Conservation (phyloP, 2,329 filamentous ascomycete species). For the Fragosphaeria purpurea region DNA sequence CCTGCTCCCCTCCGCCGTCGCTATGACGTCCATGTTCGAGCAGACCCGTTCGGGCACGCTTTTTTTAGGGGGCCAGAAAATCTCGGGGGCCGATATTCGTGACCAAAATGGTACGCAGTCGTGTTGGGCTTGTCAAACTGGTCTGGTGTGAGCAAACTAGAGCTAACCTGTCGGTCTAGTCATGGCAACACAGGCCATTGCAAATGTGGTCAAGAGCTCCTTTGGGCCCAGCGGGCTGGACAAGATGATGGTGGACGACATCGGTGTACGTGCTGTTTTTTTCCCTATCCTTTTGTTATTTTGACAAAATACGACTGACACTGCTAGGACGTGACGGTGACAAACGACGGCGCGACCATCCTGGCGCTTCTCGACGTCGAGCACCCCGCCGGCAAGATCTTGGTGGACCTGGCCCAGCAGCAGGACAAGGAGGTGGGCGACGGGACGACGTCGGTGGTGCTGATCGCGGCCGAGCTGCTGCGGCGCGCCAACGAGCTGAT, state of each 20-base stretch:
- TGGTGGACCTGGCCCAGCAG: conserved; percentile 94
- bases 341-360: conserved; percentile 97
- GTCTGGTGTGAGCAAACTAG: too few relatives aligned
- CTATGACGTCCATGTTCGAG: conserved; percentile 93
- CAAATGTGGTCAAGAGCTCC: conserved; percentile 98
- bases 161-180: conserved; percentile 42
- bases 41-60: conserved; percentile 90
- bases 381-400: conserved; percentile 94
- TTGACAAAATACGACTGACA: background rate
- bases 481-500: conserved; percentile 93
- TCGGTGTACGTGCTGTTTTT: conserved; percentile 55
- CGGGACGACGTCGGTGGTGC: conserved; percentile 93
- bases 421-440: conserved; percentile 99
- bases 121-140: background rate
- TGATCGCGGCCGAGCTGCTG: conserved; percentile 92
- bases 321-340: conserved; percentile 84
- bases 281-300: background rate
- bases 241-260: conserved; percentile 99
- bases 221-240: conserved; percentile 95
- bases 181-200: conserved; percentile 88
- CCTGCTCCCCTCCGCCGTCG: conserved; percentile 4
- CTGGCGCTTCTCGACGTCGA: conserved; percentile 92
- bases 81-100: conserved; percentile 89
- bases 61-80: conserved; percentile 95
- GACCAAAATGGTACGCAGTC: conserved; percentile 72